Evolutionary conservation across 2,329 filamentous ascomycete species (phyloP).

Genomic region (Raffaelea albimanens): DNA sequence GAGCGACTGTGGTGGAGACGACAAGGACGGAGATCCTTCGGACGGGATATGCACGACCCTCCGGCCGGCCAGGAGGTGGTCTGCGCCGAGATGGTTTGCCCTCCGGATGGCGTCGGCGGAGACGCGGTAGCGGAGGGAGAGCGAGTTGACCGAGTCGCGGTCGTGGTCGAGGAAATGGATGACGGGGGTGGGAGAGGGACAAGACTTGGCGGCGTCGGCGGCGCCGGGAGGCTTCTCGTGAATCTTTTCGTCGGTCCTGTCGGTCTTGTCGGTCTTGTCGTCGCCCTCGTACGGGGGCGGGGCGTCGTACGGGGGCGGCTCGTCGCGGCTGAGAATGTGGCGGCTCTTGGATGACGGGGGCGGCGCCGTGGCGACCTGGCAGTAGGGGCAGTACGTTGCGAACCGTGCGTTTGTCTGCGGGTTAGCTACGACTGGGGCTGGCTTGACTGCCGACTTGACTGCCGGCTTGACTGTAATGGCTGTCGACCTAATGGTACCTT

Average conservation of each 20-base stretch:
- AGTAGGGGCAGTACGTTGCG: conserved; percentile 61
- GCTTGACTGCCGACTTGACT: too few relatives aligned
- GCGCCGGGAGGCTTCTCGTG: background rate
- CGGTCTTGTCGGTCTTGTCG: conserved; percentile 5
- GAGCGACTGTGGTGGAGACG: conserved; percentile 23
- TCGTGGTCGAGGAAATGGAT: conserved; percentile 65
- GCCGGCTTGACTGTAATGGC: too few relatives aligned
- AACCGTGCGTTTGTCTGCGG: conserved; percentile 56
- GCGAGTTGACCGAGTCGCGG: conserved; percentile 57
- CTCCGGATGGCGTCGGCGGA: conserved; percentile 52
- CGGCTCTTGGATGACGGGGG: background rate
- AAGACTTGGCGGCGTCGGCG: background rate
- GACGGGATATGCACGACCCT: conserved; percentile 60
- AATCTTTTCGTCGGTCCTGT: conserved; percentile 15
- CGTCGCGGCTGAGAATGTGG: too few relatives aligned
- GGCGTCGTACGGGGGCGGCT: conserved; percentile 16
- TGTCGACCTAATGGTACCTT: too few relatives aligned
- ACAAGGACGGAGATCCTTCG: background rate
- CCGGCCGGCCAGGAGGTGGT: conserved; percentile 61
- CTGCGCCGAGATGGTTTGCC: conserved; percentile 57
- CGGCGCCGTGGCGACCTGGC: conserved; percentile 56
- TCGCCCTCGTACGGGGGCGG: conserved; percentile 16
- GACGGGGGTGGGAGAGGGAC: conserved; percentile 47
- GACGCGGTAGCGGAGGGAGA: conserved; percentile 64
- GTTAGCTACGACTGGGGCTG: background rate